These are phyloP conservation scores for Cyberlindnera lachancei DNA, from an alignment of 805 yeast genomes.

Conservation along the genomic window DNA sequence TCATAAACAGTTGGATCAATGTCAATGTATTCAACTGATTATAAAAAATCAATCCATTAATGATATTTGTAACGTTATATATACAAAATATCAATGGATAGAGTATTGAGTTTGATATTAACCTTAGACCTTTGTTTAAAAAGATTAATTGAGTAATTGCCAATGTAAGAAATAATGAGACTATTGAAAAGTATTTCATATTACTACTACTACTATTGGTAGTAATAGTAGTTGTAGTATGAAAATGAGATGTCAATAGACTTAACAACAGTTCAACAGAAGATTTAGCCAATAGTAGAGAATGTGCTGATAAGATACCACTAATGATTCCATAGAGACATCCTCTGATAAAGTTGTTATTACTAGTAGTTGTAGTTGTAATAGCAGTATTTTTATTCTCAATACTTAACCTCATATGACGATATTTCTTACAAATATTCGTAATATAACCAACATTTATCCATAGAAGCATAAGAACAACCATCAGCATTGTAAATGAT, in stretches of 20 bases:
- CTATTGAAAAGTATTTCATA: constrained; percentile 41
- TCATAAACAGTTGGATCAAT: too few relatives aligned
- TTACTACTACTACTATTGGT: too few relatives aligned
- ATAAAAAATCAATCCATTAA: constrained; percentile 57
- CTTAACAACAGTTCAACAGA: constrained; percentile 60
- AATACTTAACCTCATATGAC: constrained; percentile 9
- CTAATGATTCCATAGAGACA: constrained; percentile 57
- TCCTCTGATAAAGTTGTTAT: constrained; percentile 40
- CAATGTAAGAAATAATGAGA: constrained; percentile 46
- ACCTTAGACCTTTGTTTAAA: constrained; percentile 64
- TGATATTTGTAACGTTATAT: constrained; percentile 62
- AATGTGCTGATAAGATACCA: constrained; percentile 80
- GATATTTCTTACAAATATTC: too few relatives aligned
- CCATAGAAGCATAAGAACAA: constrained; percentile 24
- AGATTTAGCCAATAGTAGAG: constrained; percentile 78
- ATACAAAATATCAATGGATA: constrained; percentile 84
- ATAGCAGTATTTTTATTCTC: constrained; percentile 1
- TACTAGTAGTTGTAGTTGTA: constrained; percentile 4
- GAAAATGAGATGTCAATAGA: constrained; percentile 29
- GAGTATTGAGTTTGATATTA: constrained; percentile 65
- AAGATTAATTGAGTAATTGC: constrained; percentile 68
- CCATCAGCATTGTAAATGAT: constrained; percentile 25
- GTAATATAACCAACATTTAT: too few relatives aligned
- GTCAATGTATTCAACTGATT: too few relatives aligned
- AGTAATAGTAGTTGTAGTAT: constrained; percentile 32